phyloP scores from a whole-genome alignment of 257 asterid genomes.

The Scutellaria barbata region DNA sequence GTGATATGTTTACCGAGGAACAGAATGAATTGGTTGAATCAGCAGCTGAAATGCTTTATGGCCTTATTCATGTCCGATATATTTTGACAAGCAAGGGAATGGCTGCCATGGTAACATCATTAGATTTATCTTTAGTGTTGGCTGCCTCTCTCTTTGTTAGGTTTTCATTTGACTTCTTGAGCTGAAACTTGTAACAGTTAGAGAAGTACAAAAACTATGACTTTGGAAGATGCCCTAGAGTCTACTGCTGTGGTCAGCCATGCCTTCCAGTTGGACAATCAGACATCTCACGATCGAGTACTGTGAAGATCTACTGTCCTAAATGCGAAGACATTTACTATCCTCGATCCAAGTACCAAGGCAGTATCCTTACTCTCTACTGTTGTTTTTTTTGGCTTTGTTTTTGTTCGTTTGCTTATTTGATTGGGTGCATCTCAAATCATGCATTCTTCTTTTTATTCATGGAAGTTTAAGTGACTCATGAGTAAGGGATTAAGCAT shows the following conservation, averaged over 20 bases:
- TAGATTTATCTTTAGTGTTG: slow-evolving; percentile 17
- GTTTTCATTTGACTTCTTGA: slow-evolving; percentile 29
- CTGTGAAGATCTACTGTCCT: slow-evolving; percentile 93
- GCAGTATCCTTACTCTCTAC: slow-evolving; percentile 82
- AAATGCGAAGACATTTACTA: slow-evolving; percentile 94
- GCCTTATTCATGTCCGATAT: slow-evolving; percentile 89
- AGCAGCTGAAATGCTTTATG: slow-evolving; percentile 97
- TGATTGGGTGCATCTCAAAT: slow-evolving; percentile 19
- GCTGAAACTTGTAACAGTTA: slow-evolving; percentile 50
- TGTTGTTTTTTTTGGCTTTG: slow-evolving; percentile 32
- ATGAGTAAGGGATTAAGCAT: slow-evolving; percentile 4
- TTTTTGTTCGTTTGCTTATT: slow-evolving; percentile 26
- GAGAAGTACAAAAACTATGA: slow-evolving; percentile 96
- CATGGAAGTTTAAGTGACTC: not conserved
- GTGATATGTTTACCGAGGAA: slow-evolving; percentile 91
- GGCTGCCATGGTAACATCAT: slow-evolving; percentile 85
- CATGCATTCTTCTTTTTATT: slow-evolving; percentile 5
- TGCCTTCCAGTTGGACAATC: slow-evolving; percentile 99
- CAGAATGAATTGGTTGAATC: slow-evolving; percentile 97
- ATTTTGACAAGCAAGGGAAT: slow-evolving; percentile 95
- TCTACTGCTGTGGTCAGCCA: slow-evolving; percentile 94
- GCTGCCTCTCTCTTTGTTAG: slow-evolving; percentile 21
- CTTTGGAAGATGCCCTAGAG: slow-evolving; percentile 97
- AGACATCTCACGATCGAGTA: slow-evolving; percentile 88
- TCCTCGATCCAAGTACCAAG: slow-evolving; percentile 97